phyloP scores from a whole-genome alignment of 805 yeast genomes.

The Candida arabinofermentans region DNA sequence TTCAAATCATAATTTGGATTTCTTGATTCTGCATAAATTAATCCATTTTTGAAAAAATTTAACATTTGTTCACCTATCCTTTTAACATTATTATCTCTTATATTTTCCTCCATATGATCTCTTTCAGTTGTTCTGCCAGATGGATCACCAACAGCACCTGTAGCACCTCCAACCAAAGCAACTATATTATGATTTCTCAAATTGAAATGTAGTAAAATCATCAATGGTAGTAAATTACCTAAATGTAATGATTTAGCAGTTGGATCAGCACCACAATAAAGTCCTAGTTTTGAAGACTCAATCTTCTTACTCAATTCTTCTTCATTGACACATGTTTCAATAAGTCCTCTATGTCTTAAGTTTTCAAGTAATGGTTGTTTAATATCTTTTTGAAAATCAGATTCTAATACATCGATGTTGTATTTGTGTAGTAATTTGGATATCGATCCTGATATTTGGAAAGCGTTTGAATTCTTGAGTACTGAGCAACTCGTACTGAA shows the following conservation, averaged over 20 bases:
- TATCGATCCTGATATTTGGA: conserved; percentile 16
- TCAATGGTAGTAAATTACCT: conserved; percentile 85
- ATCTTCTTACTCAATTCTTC: conserved; percentile 22
- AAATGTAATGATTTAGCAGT: conserved; percentile 85
- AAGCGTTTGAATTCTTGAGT: background rate
- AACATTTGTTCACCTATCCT: conserved; percentile 60
- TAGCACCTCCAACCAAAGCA: conserved; percentile 90
- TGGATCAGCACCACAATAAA: conserved; percentile 97
- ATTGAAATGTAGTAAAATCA: conserved; percentile 79
- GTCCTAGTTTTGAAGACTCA: conserved; percentile 39
- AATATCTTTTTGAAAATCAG: conserved; percentile 29
- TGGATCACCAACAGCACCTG: conserved; percentile 96
- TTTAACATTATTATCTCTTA: conserved; percentile 52
- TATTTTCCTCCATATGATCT: conserved; percentile 45
- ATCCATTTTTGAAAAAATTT: conserved; percentile 57
- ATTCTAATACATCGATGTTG: conserved; percentile 15
- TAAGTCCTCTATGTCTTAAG: conserved; percentile 42
- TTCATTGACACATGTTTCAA: conserved; percentile 39
- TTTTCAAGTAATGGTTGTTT: conserved; percentile 37
- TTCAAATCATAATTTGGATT: conserved; percentile 19
- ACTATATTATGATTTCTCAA: conserved; percentile 82
- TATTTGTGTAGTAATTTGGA: conserved; percentile 15
- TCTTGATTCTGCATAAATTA: conserved; percentile 55
- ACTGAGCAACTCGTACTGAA: too few relatives aligned
- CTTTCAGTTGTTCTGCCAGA: conserved; percentile 86